Base-by-base conservation (phyloP, 768 basidiomycete species). In the Coprinopsis marcescibilis region DNA sequence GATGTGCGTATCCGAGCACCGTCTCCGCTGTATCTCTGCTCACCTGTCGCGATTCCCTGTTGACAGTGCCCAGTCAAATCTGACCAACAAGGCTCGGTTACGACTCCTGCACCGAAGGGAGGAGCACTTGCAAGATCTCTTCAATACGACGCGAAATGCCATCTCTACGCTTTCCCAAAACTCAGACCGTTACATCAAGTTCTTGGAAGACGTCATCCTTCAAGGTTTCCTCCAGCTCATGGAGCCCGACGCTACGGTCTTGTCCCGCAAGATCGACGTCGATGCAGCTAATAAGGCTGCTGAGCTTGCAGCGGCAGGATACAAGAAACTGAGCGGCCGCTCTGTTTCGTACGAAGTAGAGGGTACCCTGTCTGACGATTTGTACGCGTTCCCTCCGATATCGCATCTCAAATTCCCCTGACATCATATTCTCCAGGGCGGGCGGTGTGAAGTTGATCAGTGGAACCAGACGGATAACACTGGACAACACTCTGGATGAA, bases 401-500 rank as follows among this genome's bases (percentile, higher is more conserved):
- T 8, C 35, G 12, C 7, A 27, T 36, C 15, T 39, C 23, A 29
- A 15, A 26, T 40, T 32, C 17, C 8, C 17, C 10, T 5, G 5
- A 13, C 19, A 8, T 45, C 3, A 3, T 13, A 17, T 37, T 40
- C 39, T 50, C 45, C 52, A 90, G 89, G 52, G 80, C 93, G 47
- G 96, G 96, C 12, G 95, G 95, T 12, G 69, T 96, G 38, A 82
- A 83, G 57, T 76, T 97, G 14, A 59, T 76, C 12, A 87, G 78
- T 43, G 85, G 84, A 17, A 75, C 75, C 8, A 74, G 76, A 26
- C 80, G 90, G 43, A 97, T 97, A 63, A 85, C 81, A 17, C 75
- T 99, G 19, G 89, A 98, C 66, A 98, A 99, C 61, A 93, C 94
- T 2, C 71, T 99, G 42, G 94, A 95, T 56, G 93, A 97, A 64